Evolutionary conservation across 805 yeast species (phyloP).

Genomic region (Crinitomyces ghanaensis): DNA sequence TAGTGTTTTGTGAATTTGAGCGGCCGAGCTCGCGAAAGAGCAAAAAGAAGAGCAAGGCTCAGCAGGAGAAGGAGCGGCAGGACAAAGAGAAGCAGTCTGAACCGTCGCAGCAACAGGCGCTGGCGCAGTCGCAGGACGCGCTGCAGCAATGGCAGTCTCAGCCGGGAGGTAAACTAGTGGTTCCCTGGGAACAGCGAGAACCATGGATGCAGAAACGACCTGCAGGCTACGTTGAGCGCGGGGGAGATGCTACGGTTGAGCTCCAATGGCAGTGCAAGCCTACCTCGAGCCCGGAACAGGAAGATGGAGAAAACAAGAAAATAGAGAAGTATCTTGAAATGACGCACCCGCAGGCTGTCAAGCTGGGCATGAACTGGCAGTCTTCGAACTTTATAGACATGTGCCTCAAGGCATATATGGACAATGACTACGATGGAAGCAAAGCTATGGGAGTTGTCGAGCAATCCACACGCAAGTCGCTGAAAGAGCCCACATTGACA

Average conservation of each 20-base stretch:
- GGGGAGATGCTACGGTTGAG: conserved; percentile 51
- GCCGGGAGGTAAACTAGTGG: too few relatives aligned
- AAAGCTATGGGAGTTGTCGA: conserved; percentile 38
- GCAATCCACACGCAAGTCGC: conserved; percentile 40
- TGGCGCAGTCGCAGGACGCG: neutral
- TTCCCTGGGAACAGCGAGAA: conserved; percentile 39
- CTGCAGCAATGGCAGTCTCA: neutral
- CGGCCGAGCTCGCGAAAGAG: too few relatives aligned
- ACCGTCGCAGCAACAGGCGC: neutral
- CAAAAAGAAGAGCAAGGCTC: conserved; percentile 18
- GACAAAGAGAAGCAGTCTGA: conserved; percentile 16
- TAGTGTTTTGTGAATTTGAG: conserved; percentile 48
- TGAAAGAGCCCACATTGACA: conserved; percentile 70
- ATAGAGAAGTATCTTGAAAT: conserved; percentile 44
- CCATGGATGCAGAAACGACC: conserved; percentile 74
- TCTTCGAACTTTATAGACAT: conserved; percentile 81
- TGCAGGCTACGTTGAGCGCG: conserved; percentile 73
- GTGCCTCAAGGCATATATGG: conserved; percentile 44
- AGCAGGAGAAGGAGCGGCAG: too few relatives aligned
- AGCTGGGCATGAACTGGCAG: conserved; percentile 42
- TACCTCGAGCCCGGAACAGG: conserved; percentile 3
- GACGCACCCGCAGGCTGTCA: conserved; percentile 47
- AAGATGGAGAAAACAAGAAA: conserved; percentile 12
- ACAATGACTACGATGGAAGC: conserved; percentile 37
- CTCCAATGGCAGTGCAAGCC: conserved; percentile 53